Base-by-base conservation (phyloP, 306 rosid species). In the Sindora glabra region DNA sequence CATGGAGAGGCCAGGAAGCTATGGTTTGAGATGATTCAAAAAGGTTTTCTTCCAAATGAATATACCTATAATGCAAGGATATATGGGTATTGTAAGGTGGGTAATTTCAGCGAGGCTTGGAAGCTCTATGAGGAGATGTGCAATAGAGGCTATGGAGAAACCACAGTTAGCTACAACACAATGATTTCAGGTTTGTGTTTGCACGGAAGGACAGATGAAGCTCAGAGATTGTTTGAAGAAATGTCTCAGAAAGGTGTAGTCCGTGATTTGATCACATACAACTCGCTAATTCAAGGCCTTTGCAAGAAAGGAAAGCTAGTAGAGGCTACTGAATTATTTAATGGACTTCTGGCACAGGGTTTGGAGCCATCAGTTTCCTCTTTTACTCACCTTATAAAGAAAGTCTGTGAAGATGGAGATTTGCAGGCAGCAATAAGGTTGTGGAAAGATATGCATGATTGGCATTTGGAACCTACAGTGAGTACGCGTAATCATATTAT, bases 11-110 rank as follows among this genome's bases (percentile, higher is more conserved):
- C 94, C 39, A 79, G 83, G 78, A 86, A 79, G 81, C 66, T 86
- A 53, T 86, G 88, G 90, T 80, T 86, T 69, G 94, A 90, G 92
- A 84, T 90, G 95, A 78, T 76, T 71, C 76, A 30, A 11, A 82
- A 82, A 56, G 94, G 97, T 44, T 36, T 59, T 65, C 56, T 60
- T 65, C 92, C 97, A 14, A 84, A 83, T 51, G 84, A 84, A 47
- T 64, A 74, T 56, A 74, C 87, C 14, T 86, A 77, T 74, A 83
- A 59, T 62, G 55, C 75, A 19, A 50, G 81, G 77, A 77, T 89
- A 70, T 16, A 71, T 61, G 86, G 84, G 59, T 78, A 52, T 52
- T 77, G 64, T 64, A 77, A 64, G 70, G 52, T 50, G 38, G 86
- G 87, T 29, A 14, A 80, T 72, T 54, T 83, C 22, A 81, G 46